These are phyloP conservation scores for Myxozyma kluyveri DNA, from an alignment of 805 yeast species.

Conservation along the genomic window DNA sequence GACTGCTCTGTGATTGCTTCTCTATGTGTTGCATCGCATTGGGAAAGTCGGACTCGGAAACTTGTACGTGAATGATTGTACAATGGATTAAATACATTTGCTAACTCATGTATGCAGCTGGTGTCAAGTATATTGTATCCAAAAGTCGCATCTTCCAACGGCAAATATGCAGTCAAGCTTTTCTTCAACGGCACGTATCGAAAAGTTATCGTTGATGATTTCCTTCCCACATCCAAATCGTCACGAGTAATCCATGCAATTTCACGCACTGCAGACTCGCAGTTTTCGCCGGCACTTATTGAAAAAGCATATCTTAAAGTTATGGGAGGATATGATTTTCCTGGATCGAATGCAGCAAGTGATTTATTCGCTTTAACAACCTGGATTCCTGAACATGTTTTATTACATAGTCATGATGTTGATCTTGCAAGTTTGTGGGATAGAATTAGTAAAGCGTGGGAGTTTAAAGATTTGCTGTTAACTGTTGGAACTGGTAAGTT, in stretches of 20 bases:
- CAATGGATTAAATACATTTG: background rate
- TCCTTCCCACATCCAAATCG: constrained; percentile 42
- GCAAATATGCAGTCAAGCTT: constrained; percentile 45
- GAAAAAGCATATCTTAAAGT: constrained; percentile 74
- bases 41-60: constrained; percentile 27
- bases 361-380: constrained; percentile 67
- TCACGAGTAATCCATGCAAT: constrained; percentile 34
- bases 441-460: constrained; percentile 37
- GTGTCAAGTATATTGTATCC: constrained; percentile 32
- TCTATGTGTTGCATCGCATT: constrained; percentile 49
- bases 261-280: constrained; percentile 38
- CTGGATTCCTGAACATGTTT: constrained; percentile 65
- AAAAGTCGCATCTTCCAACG: constrained; percentile 31
- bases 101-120: constrained; percentile 1
- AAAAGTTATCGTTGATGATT: constrained; percentile 46
- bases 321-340: constrained; percentile 57
- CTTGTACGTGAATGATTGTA: background rate
- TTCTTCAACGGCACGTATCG: constrained; percentile 55
- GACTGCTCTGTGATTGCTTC: constrained; percentile 79
- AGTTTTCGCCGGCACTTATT: constrained; percentile 64
- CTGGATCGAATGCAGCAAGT: constrained; percentile 73
- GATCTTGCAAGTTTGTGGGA: constrained; percentile 39
- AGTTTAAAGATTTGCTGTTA: constrained; percentile 44
- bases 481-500: constrained; percentile 67
- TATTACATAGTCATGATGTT: constrained; percentile 31